A percentile compares a stretch with the other conserved stretches of the same genome.
Conservation (phyloP, 495 filamentous ascomycete genomes). For the Neohortaea acidophila region DNA sequence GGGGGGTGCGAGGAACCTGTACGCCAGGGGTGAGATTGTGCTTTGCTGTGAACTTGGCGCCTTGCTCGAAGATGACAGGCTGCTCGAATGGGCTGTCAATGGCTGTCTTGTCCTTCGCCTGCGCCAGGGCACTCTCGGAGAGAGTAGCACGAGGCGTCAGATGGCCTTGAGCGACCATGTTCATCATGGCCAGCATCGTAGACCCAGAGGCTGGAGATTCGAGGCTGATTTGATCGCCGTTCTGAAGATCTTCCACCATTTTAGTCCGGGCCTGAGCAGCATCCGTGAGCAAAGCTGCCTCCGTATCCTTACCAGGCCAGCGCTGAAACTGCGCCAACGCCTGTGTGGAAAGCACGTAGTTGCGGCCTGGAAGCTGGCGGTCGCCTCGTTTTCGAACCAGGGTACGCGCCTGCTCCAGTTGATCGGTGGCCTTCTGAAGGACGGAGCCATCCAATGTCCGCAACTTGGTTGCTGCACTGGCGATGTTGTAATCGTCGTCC, state of each 20-base stretch:
- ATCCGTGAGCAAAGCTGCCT: slow-evolving; percentile 25
- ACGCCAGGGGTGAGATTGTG: slow-evolving; percentile 8
- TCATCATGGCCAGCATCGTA: slow-evolving; percentile 51
- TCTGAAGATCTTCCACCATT: slow-evolving; percentile 23
- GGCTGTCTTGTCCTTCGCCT: no score
- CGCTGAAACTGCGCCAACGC: slow-evolving; percentile 18
- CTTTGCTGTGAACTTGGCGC: slow-evolving; percentile 5
- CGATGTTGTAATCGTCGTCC: slow-evolving; percentile 32
- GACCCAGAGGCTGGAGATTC: slow-evolving; percentile 37
- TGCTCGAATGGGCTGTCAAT: neutral
- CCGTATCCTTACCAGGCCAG: slow-evolving; percentile 23
- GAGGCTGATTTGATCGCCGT: slow-evolving; percentile 23
- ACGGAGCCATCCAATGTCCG: slow-evolving; percentile 28
- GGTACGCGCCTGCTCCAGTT: slow-evolving; percentile 43
- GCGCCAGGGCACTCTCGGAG: no score
- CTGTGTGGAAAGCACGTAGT: slow-evolving; percentile 23
- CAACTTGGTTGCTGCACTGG: slow-evolving; percentile 32
- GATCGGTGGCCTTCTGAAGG: slow-evolving; percentile 40
- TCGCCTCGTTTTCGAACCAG: slow-evolving; percentile 42
- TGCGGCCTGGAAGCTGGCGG: slow-evolving; percentile 36
- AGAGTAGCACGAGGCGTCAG: no score
- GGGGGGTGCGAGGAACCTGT: slow-evolving; percentile 11
- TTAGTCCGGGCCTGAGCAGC: slow-evolving; percentile 31
- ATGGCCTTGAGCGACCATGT: slow-evolving; percentile 46
- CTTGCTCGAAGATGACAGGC: slow-evolving; percentile 14